Evolutionary conservation across 257 asterid species (phyloP), one percentile per base, ranked within the genome.

Genomic region (Asclepias syriaca): DNA sequence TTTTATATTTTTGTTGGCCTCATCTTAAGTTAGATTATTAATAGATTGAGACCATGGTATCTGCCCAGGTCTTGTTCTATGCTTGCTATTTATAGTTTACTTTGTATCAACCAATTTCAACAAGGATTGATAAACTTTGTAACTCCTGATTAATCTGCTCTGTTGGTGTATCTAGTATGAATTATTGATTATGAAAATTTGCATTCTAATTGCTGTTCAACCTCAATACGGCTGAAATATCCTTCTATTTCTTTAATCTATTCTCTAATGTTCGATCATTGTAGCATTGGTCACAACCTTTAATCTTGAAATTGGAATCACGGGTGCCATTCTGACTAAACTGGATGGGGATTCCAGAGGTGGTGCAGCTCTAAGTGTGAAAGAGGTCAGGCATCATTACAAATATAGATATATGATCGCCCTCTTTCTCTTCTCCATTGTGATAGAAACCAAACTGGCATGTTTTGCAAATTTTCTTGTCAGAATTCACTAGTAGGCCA

Each of bases 271-370:
- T 77, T 68, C 71, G 66, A 70, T 56, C 70, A 68, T 76, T 60
- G 21, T 71, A 93, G 97, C 95, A 45, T 76, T 94, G 89, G 97
- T 94, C 66, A 84, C 99, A 43, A 87, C 99, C 66, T 94, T 94
- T 95, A 91, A 94, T 82, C 85, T 94, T 73, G 99, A 94, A 80
- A 91, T 94, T 80, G 99, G 99, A 83, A 94, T 94, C 74, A 89
- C 99, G 70, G 99, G 99, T 78, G 97, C 99, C 82, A 91, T 94
- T 79, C 78, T 94, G 83, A 88, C 98, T 64, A 94, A 94, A 87
- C 87, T 94, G 60, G 99, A 94, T 82, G 99, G 99, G 43, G 99
- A 94, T 83, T 94, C 99, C 71, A 88, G 99, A 88, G 99, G 99
- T 74, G 99, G 99, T 81, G 97, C 99, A 61, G 99, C 99, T 70